These are phyloP conservation scores for Gossypioides kirkii DNA, from an alignment of 345 rosid species.

Conservation along the genomic window DNA sequence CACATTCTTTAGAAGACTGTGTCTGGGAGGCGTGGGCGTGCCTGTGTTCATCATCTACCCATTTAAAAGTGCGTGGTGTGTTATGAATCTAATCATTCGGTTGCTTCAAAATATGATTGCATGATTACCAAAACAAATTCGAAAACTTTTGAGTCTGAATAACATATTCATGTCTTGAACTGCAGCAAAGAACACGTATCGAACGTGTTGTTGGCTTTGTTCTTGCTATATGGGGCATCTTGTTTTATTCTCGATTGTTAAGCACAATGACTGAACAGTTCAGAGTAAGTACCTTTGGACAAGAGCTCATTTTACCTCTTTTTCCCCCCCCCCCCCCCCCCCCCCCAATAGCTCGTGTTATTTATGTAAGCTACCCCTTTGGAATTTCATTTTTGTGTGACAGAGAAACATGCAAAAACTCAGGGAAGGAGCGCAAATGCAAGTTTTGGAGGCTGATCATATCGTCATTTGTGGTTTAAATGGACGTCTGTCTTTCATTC, in stretches of 20 bases:
- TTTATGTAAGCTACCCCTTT: background rate
- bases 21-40: slow-evolving; percentile 99
- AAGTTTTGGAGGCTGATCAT: slow-evolving; percentile 90
- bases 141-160: slow-evolving; percentile 20
- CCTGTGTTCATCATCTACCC: slow-evolving; percentile 85
- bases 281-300: slow-evolving; percentile 47
- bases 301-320: background rate
- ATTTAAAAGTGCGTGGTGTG: slow-evolving; percentile 52
- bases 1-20: slow-evolving; percentile 78
- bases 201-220: slow-evolving; percentile 82
- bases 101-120: slow-evolving; percentile 7
- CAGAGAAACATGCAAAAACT: slow-evolving; percentile 90
- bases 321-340: background rate
- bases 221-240: slow-evolving; percentile 92
- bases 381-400: slow-evolving; percentile 15
- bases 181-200: slow-evolving; percentile 87
- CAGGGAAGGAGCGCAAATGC: slow-evolving; percentile 96
- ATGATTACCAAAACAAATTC: background rate
- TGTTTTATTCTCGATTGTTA: slow-evolving; percentile 87
- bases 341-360: background rate
- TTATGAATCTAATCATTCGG: slow-evolving; percentile 13
- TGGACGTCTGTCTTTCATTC: slow-evolving; percentile 72
- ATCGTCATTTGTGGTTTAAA: slow-evolving; percentile 86
- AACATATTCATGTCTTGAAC: slow-evolving; percentile 26
- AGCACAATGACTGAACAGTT: slow-evolving; percentile 99